Evolutionary conservation across 1,284 basidiomycete genomes (phyloP).

Genomic region (Cryptococcus sp.): DNA sequence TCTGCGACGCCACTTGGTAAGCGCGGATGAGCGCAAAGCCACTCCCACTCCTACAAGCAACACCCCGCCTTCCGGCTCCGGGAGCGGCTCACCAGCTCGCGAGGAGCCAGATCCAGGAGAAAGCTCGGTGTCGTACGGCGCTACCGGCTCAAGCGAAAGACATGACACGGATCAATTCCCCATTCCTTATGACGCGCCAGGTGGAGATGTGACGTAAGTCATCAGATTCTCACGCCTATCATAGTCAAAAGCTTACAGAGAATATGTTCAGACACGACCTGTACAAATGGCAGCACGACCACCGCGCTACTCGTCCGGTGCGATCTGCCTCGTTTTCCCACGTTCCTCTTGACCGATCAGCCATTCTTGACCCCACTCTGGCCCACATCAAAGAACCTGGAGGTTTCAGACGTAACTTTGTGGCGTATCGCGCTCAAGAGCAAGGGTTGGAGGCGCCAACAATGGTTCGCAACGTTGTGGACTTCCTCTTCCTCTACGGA

Average conservation of each 20-base stretch:
- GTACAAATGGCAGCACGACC: conserved; percentile 88
- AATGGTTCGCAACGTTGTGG: conserved; percentile 81
- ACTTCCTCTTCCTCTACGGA: conserved; percentile 88
- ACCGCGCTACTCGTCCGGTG: conserved; percentile 61
- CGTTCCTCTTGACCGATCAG: conserved; percentile 58
- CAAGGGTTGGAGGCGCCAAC: conserved; percentile 65
- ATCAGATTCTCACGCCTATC: neutral
- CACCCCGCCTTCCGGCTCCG: conserved; percentile 2
- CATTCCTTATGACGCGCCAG: conserved; percentile 77
- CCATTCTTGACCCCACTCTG: conserved; percentile 65
- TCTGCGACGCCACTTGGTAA: conserved; percentile 75
- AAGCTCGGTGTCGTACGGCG: conserved; percentile 17
- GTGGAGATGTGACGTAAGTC: conserved; percentile 86
- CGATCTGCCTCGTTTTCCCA: conserved; percentile 69
- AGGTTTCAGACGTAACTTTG: conserved; percentile 86
- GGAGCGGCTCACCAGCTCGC: conserved; percentile 9
- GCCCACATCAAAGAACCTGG: conserved; percentile 91
- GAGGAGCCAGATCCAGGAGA: conserved; percentile 11
- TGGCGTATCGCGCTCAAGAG: conserved; percentile 69
- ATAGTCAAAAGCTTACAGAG: conserved; percentile 4
- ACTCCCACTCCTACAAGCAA: conserved; percentile 18
- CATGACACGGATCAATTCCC: conserved; percentile 64
- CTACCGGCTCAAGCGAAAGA: conserved; percentile 8
- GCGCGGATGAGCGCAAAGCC: conserved; percentile 64
- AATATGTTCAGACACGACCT: conserved; percentile 69